Evolutionary conservation across 257 asterid species (phyloP), one percentile per base, ranked within the genome.

Genomic region (Fraxinus americana): DNA sequence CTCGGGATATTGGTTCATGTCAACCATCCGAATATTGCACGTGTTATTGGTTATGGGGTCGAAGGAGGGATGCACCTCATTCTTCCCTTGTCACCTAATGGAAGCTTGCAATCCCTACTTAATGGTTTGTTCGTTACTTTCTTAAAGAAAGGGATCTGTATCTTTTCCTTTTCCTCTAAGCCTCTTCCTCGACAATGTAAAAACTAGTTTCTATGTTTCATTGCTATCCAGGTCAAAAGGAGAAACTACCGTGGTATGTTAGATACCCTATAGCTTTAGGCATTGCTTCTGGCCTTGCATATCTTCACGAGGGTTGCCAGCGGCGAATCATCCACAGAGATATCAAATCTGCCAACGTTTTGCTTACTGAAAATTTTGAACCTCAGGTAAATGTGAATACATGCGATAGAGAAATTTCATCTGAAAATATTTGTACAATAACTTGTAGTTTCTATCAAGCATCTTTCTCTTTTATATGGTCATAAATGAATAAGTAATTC

Each of bases 61-160:
- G 98, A 96, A 85, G 98, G 97, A 59, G 99, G 99, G 69, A 92
- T 96, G 98, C 98, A 93, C 83, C 97, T 96, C 77, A 95, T 96
- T 80, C 97, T 96, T 78, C 99, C 99, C 77, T 85, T 96, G 71
- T 96, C 99, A 57, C 91, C 94, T 67, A 92, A 96, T 78, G 99
- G 99, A 61, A 91, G 99, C 86, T 85, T 96, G 87, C 90, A 92
- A 9, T 87, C 94, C 82, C 61, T 91, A 67, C 94, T 96, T 3
- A 89, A 82, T 61, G 92, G 98, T 96, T 74, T 16, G 65, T 82
- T 65, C 43, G 12, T 38, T 25, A 8, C 73, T 68, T 45, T 70
- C 63, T 82, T 43, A 11, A 25, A 65, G 16, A 63, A 67, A 36
- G 19, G 5, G n/a, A 70, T 12, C 2, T 8, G 23, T 66, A 21